These are phyloP conservation scores for Aechmea fasciata DNA, from an alignment of 176 grass and related monocot genomes.

Conservation along the genomic window DNA sequence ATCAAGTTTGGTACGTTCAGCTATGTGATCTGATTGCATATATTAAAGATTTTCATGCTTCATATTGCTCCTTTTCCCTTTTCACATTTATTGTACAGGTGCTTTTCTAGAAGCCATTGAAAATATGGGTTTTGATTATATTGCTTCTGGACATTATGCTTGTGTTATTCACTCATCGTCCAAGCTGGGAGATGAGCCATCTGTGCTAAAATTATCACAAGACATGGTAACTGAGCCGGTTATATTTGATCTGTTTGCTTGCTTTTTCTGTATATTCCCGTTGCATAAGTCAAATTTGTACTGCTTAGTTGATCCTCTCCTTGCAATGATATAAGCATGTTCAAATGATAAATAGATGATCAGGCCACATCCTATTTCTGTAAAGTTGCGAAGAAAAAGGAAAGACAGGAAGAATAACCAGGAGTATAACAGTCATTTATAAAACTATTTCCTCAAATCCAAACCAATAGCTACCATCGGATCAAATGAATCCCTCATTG, in stretches of 20 bases:
- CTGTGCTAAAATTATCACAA: constrained; percentile 66
- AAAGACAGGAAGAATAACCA: too few species aligned
- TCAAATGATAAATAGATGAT: not conserved
- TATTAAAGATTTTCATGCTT: not conserved
- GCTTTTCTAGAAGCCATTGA: constrained; percentile 79
- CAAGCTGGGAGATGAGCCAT: constrained; percentile 30
- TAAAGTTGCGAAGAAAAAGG: too few species aligned
- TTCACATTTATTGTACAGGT: constrained; percentile 38
- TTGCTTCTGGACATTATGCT: constrained; percentile 98
- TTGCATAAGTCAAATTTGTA: constrained; percentile 12
- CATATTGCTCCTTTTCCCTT: not conserved
- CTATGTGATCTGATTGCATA: not conserved
- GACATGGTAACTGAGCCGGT: constrained; percentile 30
- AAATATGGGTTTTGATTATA: constrained; percentile 73
- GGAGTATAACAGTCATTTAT: too few species aligned
- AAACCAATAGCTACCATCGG: too few species aligned
- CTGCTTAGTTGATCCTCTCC: constrained; percentile 1
- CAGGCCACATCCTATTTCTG: too few species aligned
- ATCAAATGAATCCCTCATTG: too few species aligned
- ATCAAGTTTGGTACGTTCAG: constrained; percentile 77
- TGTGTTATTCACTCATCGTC: constrained; percentile 46
- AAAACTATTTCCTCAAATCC: too few species aligned
- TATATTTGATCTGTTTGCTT: not conserved
- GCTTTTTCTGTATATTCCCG: constrained; percentile 1
- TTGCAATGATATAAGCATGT: constrained; percentile 9